Percentiles rank a stretch among this genome's conserved stretches.
Conservation (phyloP, 73 alveolate species). For the Symbiodinium pilosum region DNA sequence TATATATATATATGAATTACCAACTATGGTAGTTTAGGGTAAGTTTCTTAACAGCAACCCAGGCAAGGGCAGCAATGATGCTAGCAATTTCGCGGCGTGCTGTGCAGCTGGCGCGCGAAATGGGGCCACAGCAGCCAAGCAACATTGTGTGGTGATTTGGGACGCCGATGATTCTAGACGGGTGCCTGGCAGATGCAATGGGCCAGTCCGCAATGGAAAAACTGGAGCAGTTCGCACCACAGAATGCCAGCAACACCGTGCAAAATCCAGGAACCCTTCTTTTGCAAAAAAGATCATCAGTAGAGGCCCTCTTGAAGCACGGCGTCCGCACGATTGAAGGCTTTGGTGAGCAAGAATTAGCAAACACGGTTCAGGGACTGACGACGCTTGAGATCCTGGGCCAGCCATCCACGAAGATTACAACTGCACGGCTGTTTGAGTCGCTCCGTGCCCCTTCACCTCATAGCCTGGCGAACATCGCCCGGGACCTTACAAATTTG, state of each 20-base stretch:
- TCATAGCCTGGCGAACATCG: constrained; percentile 6
- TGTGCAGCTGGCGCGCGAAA: not conserved
- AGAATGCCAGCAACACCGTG: not conserved
- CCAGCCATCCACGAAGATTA: not conserved
- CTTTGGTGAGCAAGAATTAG: not conserved
- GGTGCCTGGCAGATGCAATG: not conserved
- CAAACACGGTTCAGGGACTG: not conserved
- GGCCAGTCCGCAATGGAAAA: not conserved
- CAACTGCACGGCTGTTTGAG: not conserved
- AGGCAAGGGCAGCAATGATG: not conserved
- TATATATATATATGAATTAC: too few relatives aligned
- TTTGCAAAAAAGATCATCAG: not conserved
- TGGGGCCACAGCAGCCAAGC: not conserved
- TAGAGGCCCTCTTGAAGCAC: not conserved
- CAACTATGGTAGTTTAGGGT: too few relatives aligned
- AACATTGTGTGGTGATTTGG: not conserved
- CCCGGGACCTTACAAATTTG: not conserved
- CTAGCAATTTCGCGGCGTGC: not conserved
- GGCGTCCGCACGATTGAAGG: not conserved
- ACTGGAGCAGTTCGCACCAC: not conserved
- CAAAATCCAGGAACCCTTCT: not conserved
- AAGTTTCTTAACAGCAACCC: too few relatives aligned
- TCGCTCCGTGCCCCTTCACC: not conserved
- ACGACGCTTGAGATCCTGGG: not conserved
- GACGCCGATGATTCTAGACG: not conserved